Evolutionary conservation across 345 rosid species (phyloP).

Genomic region (Litchi chinensis): DNA sequence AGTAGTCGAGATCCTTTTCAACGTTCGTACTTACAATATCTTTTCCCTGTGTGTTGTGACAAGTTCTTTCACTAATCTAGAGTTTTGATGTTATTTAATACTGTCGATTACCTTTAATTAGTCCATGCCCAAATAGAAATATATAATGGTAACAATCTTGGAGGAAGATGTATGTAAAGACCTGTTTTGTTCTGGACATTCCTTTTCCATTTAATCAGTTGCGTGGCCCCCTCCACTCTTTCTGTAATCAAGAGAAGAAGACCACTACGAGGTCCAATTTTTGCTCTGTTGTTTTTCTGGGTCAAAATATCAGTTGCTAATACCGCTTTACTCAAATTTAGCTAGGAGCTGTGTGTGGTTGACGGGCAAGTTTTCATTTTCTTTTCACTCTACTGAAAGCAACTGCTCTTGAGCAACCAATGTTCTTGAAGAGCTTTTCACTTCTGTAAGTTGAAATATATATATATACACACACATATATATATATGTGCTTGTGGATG

Average conservation of each 20-base stretch:
- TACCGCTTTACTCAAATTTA: neutral
- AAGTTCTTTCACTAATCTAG: neutral
- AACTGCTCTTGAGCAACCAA: neutral
- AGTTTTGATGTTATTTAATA: neutral
- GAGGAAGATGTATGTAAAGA: too few relatives aligned
- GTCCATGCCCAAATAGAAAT: neutral
- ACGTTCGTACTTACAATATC: neutral
- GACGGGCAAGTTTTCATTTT: neutral
- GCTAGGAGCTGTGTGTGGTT: neutral
- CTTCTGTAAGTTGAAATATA: neutral
- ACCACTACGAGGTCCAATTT: neutral
- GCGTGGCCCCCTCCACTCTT: neutral
- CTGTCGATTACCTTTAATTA: neutral
- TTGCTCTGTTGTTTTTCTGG: neutral
- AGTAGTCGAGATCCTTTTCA: neutral
- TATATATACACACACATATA: too few relatives aligned
- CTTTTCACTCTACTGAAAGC: neutral
- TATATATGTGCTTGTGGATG: slow-evolving; percentile 37
- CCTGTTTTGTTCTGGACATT: neutral
- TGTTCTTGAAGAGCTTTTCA: neutral
- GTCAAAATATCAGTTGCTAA: neutral
- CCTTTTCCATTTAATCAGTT: neutral
- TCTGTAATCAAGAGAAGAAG: neutral
- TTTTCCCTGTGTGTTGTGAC: neutral
- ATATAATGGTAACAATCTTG: too few relatives aligned